Base-by-base conservation (phyloP, 2,329 filamentous ascomycete genomes). In the Immersiporthe knoxdaviesiana region DNA sequence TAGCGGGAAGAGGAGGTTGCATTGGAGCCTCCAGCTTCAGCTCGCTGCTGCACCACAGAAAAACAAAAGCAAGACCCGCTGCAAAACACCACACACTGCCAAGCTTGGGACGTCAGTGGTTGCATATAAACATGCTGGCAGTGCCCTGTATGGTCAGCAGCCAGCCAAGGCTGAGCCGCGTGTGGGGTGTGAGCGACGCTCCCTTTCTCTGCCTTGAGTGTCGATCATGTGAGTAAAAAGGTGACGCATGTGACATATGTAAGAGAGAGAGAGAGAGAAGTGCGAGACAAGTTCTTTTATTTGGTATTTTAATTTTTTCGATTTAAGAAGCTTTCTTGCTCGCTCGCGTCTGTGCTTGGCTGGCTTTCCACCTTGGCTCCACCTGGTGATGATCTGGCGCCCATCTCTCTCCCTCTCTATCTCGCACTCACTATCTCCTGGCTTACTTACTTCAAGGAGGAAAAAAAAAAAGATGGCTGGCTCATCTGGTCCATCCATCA, bases 101-200 rank as follows among this genome's bases (percentile, higher is more conserved):
- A 58, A 56, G 63, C 52, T 27, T 27, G 39, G n/a, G 35, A 11
- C 44, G 54, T 18, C 37, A 41, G 59, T 18, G n/a, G 52, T 47
- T 32, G 18, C 52, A 44, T 32, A 60, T 30, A 27, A 50, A 59
- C 52, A 30, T 24, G 47, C 27, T 44, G 63, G 63, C 63, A 65
- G 18, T 54, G 62, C 44, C 4, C 47, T 52, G 44, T 30, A 32
- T 52, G 50, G 63, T 65, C 50, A 65, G 50, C 63, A 52, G 32
- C 47, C 30, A 41, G 11, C 35, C 39, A 44, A 56, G 50, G 62
- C 62, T 64, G 44, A 64, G 47, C 44, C n/a, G 24, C 32, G 4
- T 54, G 44, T 60, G 24, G 16, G 30, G 30, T n/a, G 64, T 69
- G 68, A 63, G 35, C 35, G n/a, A 58, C 67, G 66, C 67, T 69